Base-by-base conservation (phyloP, 352 stramenopile species). In the Poterioochromonas sp. region DNA sequence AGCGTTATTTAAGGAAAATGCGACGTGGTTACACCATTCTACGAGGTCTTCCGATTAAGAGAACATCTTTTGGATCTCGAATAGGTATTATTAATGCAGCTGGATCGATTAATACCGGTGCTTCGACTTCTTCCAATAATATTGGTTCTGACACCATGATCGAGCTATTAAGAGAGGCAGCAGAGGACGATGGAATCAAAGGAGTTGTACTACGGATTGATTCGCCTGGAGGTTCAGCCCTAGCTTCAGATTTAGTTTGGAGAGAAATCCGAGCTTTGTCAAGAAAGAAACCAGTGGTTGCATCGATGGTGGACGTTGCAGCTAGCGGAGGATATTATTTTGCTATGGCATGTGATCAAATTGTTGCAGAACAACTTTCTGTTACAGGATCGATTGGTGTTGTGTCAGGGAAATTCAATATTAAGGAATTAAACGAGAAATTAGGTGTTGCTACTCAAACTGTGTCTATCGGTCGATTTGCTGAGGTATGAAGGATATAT, bases 351-450 rank as follows among this genome's bases (percentile, higher is more conserved):
- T 82, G 76, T 60, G 77, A 79, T 53, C 71, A 47, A 18, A 83
- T 84, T 32, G 51, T 83, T 22, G 81, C 81, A 20, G 71, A 84
- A 43, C 53, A 79, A 43, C 70, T 79, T 1, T 84, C 81, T 2
- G 64, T 84, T 22, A 84, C 81, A 2, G 81, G 81, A 29, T 82
- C 76, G 8, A 84, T 84, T 73, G 81, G 81, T 1, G 81, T 84
- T 0, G 73, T 84, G 1, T 65, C 71, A 41, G 74, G 47, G 12
- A 78, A 80, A 49, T 39, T 83, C 37, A 84, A 73, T 44, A n/a
- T 29, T 22, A 29, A 41, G 34, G 15, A n/a, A 29, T 60, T 69
- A 2, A 41, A 44, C 18, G 29, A 76, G 15, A 8, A 41, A 35
- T 44, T 69, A 29, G 69, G 69, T 76, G 12, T 41, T 22, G 26